Conservation (phyloP, 306 rosid species). For the Ormosia semicastrata region DNA sequence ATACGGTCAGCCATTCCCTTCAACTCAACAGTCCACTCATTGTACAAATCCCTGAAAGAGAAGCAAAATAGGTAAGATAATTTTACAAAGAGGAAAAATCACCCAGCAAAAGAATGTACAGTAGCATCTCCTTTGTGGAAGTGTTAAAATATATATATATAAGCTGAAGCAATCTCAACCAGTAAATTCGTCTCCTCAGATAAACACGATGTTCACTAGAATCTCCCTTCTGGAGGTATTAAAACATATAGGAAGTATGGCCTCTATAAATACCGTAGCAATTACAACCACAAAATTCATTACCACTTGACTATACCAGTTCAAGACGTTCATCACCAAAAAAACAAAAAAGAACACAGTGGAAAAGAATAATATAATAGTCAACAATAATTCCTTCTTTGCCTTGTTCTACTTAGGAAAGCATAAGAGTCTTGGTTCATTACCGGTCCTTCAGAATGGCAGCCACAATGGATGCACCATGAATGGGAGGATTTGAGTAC, state of each 20-base stretch:
- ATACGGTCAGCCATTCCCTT: conserved; percentile 99
- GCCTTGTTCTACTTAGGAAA: background rate
- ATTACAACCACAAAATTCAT: conserved; percentile 4
- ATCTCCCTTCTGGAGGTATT: background rate
- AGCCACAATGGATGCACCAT: conserved; percentile 97
- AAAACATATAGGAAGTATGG: conserved; percentile 7
- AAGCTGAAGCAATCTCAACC: background rate
- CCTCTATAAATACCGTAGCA: background rate
- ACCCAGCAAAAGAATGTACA: background rate
- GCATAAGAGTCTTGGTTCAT: background rate
- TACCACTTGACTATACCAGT: background rate
- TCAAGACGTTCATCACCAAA: background rate
- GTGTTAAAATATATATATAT: background rate
- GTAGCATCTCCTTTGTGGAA: background rate
- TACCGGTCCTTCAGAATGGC: conserved; percentile 90
- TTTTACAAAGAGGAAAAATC: background rate
- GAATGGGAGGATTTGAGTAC: conserved; percentile 98
- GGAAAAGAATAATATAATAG: background rate
- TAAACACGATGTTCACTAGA: background rate
- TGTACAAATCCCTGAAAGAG: conserved; percentile 60
- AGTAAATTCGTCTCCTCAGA: background rate
- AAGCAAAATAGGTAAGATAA: background rate
- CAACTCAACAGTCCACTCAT: conserved; percentile 95
- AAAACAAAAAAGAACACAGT: background rate
- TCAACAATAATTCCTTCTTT: background rate